These are phyloP conservation scores for Penicillium canescens DNA, from an alignment of 495 filamentous ascomycete species.

Conservation along the genomic window DNA sequence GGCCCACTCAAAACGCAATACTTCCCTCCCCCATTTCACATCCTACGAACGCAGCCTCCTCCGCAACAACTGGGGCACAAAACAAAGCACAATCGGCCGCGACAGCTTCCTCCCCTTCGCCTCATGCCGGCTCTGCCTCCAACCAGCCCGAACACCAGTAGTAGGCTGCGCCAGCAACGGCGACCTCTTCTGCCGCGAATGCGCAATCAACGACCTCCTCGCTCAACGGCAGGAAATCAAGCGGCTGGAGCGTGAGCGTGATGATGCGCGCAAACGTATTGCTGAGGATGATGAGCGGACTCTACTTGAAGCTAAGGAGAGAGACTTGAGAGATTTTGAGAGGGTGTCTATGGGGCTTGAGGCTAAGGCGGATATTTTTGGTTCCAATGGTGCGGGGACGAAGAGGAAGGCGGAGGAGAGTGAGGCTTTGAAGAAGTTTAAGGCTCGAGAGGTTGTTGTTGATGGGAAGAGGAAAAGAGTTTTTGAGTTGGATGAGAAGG, in stretches of 20 bases:
- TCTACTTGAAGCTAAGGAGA: constrained; percentile 32
- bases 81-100: constrained; percentile 80
- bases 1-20: constrained; percentile 80
- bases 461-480: constrained; percentile 50
- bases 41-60: constrained; percentile 84
- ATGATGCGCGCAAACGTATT: constrained; percentile 46
- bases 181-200: constrained; percentile 97
- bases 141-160: constrained; percentile 80
- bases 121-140: constrained; percentile 85
- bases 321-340: constrained; percentile 42
- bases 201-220: constrained; percentile 86
- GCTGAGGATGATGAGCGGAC: constrained; percentile 41
- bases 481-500: constrained; percentile 81
- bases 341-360: constrained; percentile 46
- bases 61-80: constrained; percentile 76
- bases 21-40: constrained; percentile 93
- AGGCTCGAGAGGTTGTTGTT: constrained; percentile 38
- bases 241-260: constrained; percentile 67
- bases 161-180: constrained; percentile 74
- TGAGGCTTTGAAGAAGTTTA: constrained; percentile 24
- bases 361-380: constrained; percentile 7
- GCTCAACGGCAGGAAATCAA: constrained; percentile 93
- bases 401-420: not conserved
- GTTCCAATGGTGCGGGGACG: not conserved
- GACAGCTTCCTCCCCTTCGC: constrained; percentile 94